Evolutionary conservation across 495 filamentous ascomycete species (phyloP), one percentile per base, ranked within the genome.

Genomic region (Rostrohypoxylon terebratum): DNA sequence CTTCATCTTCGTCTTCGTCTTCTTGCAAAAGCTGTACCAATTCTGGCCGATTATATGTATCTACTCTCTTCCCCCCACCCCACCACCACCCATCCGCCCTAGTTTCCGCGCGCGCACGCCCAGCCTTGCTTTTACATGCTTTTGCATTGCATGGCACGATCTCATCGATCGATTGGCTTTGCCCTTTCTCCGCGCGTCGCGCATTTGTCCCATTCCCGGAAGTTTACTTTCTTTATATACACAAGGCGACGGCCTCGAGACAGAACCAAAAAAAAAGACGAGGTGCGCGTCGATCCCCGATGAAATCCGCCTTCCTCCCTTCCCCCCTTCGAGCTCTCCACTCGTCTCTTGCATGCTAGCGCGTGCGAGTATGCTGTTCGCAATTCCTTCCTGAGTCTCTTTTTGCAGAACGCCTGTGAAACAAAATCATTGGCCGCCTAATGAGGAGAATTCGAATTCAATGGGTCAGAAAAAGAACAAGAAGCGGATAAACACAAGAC

Each of bases 11-110:
- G 25, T 54, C 55, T 66, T 25, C 28, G 53, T 51, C 54, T 69
- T 68, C 65, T 73, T 69, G 57, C 45, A 42, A 59, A 59, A 69
- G 55, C 48, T 50, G 10, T 74, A 70, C 71, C 66, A 74, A 74
- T 70, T 70, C 66, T 74, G 71, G 71, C 71, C 62, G 66, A 74
- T 70, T 74, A 74, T 74, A 74, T 73, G 66, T 74, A 70, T 74
- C 66, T 74, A 74, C 60, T 67, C 48, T 53, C 48, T 0, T 3
- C 21, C 47, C 47, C 11, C 11, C n/a, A n/a, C n/a, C 23, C 23
- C 23, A 7, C 5, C 21, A 13, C 25, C 47, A 1, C 21, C 47
- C 11, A 11, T 11, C 21, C 20, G 5, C 16, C 20, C 45, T 67
- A 20, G n/a, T 45, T 45, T 45, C 69, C 63, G 44, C 63, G 18